phyloP scores from a whole-genome alignment of 768 basidiomycete species.

The Daedaleopsis nitida region DNA sequence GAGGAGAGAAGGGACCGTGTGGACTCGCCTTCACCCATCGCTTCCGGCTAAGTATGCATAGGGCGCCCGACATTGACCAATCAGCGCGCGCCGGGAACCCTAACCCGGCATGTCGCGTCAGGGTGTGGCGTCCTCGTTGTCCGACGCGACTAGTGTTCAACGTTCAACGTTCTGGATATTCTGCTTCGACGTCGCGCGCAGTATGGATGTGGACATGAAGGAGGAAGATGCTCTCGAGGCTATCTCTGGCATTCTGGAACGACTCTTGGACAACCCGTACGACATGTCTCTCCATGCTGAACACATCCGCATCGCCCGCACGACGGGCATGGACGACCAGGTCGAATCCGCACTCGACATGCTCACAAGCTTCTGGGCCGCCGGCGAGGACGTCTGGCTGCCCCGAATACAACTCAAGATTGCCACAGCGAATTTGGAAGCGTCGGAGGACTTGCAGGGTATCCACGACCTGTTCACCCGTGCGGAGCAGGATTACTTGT shows the following conservation, averaged over 20 bases:
- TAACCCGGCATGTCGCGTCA: background rate
- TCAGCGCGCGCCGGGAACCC: background rate
- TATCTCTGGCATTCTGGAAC: slow-evolving; percentile 57
- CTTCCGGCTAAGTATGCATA: slow-evolving; percentile 12
- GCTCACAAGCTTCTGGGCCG: slow-evolving; percentile 62
- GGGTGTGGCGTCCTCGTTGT: too few relatives aligned
- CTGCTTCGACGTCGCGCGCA: background rate
- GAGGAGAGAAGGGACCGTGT: slow-evolving; percentile 2
- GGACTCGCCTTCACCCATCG: slow-evolving; percentile 8
- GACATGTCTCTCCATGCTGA: slow-evolving; percentile 65
- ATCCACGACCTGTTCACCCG: slow-evolving; percentile 61
- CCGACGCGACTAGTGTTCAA: background rate
- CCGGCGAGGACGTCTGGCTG: slow-evolving; percentile 74
- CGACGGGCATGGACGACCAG: slow-evolving; percentile 61
- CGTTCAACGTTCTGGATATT: background rate
- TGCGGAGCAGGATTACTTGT: slow-evolving; percentile 79
- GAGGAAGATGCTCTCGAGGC: slow-evolving; percentile 64
- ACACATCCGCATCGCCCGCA: slow-evolving; percentile 64
- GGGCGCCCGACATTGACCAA: slow-evolving; percentile 1
- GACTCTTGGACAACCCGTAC: slow-evolving; percentile 59
- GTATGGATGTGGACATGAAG: slow-evolving; percentile 46
- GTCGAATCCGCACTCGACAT: slow-evolving; percentile 64
- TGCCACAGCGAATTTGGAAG: slow-evolving; percentile 51
- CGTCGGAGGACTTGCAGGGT: slow-evolving; percentile 51
- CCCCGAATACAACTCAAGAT: slow-evolving; percentile 61